Conservation (phyloP, 768 basidiomycete species). For the Suillus luteus region DNA sequence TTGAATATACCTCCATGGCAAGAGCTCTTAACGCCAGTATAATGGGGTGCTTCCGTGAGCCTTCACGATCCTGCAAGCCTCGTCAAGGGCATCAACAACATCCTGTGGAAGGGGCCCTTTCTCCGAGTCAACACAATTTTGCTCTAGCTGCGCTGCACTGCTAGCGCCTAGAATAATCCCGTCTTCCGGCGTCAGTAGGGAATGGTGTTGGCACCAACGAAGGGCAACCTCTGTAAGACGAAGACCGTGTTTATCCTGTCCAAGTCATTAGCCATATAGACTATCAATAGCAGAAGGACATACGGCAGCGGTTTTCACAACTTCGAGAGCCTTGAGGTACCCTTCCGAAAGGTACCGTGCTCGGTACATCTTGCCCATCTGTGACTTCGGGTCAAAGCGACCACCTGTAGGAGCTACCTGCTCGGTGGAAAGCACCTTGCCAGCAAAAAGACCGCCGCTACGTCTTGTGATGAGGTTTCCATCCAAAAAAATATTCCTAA, state of each 20-base stretch:
- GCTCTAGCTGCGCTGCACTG: slow-evolving; percentile 44
- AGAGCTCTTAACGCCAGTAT: slow-evolving; percentile 39
- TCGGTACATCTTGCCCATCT: slow-evolving; percentile 47
- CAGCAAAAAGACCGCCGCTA: slow-evolving; percentile 60
- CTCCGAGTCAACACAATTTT: slow-evolving; percentile 47
- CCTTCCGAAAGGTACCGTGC: slow-evolving; percentile 45
- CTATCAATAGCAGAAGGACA: slow-evolving; percentile 16
- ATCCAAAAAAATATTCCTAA: neutral
- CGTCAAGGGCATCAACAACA: slow-evolving; percentile 51
- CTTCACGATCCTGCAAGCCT: slow-evolving; percentile 46
- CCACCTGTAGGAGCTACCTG: slow-evolving; percentile 37
- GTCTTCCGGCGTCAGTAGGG: slow-evolving; percentile 42
- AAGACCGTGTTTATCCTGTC: slow-evolving; percentile 46
- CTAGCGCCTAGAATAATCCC: slow-evolving; percentile 53
- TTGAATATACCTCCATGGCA: neutral
- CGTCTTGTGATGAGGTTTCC: neutral
- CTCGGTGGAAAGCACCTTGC: slow-evolving; percentile 44
- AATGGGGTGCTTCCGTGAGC: slow-evolving; percentile 34
- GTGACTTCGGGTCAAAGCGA: slow-evolving; percentile 42
- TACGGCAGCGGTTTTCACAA: slow-evolving; percentile 44
- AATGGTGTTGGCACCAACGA: slow-evolving; percentile 66
- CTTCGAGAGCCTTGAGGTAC: slow-evolving; percentile 45
- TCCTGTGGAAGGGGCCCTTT: slow-evolving; percentile 58
- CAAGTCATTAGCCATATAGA: neutral
- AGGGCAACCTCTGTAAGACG: slow-evolving; percentile 56